These are phyloP conservation scores for Russula emetica DNA, from an alignment of 768 basidiomycete species.

Conservation along the genomic window DNA sequence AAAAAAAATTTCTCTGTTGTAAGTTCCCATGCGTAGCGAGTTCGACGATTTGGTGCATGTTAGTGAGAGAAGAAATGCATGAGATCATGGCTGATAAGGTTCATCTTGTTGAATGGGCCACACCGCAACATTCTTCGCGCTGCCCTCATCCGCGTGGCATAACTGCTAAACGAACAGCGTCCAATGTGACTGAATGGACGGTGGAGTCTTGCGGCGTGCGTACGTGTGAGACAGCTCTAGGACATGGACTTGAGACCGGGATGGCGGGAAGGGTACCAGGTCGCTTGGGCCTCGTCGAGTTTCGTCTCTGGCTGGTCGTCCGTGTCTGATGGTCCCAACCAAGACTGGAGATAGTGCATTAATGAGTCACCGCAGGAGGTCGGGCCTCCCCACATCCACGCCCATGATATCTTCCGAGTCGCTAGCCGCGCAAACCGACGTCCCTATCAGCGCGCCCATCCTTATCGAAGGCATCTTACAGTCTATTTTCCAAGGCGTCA, in stretches of 20 bases:
- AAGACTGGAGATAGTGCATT: slow-evolving; percentile 3
- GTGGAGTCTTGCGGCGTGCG: neutral
- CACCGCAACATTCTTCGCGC: neutral
- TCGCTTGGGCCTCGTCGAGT: neutral
- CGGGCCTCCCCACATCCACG: neutral
- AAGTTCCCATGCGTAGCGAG: neutral
- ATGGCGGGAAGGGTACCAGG: neutral
- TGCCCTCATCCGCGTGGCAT: neutral
- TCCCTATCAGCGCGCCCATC: slow-evolving; percentile 36
- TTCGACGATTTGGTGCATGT: neutral
- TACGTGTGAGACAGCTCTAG: neutral
- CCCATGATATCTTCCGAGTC: slow-evolving; percentile 3
- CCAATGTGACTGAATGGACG: neutral
- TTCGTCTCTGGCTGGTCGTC: slow-evolving; percentile 3
- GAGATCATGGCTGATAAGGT: neutral
- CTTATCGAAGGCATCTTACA: slow-evolving; percentile 46
- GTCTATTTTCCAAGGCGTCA: slow-evolving; percentile 42
- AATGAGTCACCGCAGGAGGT: neutral
- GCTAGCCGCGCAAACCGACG: slow-evolving; percentile 13
- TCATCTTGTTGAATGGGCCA: neutral
- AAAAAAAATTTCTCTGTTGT: neutral
- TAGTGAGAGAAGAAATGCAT: neutral
- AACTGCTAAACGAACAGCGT: neutral
- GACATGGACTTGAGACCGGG: neutral
- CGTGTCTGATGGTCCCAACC: neutral